Evolutionary conservation across 148 eudicot genomes (phyloP).

Genomic region (Persicaria maculosa): DNA sequence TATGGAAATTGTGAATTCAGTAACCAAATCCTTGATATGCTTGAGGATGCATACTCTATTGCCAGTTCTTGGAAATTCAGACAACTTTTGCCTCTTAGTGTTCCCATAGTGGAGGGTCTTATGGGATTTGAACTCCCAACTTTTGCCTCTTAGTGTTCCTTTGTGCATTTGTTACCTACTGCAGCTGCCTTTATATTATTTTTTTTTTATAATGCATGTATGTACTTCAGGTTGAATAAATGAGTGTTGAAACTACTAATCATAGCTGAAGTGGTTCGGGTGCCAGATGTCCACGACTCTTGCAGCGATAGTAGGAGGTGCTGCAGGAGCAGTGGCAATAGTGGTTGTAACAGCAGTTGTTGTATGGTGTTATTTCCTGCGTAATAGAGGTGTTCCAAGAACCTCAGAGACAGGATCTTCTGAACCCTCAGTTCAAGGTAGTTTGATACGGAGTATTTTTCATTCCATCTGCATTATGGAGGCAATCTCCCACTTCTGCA

Average conservation of each 20-base stretch:
- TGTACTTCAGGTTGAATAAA: constrained; percentile 39
- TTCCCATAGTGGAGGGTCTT: neutral
- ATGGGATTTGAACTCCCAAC: neutral
- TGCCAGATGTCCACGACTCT: constrained; percentile 84
- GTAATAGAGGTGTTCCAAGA: constrained; percentile 44
- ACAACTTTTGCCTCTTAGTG: neutral
- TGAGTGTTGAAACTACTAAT: constrained; percentile 22
- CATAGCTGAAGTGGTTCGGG: constrained; percentile 42
- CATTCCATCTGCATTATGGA: constrained; percentile 1
- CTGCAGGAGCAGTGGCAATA: constrained; percentile 97
- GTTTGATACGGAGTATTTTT: constrained; percentile 14
- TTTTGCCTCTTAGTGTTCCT: neutral
- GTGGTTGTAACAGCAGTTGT: constrained; percentile 40
- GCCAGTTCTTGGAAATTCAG: neutral
- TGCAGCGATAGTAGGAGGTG: constrained; percentile 91
- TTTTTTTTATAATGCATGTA: neutral
- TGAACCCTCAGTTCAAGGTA: constrained; percentile 81
- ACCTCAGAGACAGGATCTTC: constrained; percentile 94
- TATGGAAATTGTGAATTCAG: neutral
- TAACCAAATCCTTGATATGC: neutral
- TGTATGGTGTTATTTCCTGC: constrained; percentile 57
- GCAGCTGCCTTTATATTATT: neutral
- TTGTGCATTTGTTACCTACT: constrained; percentile 1
- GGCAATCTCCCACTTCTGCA: neutral
- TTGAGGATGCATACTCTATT: constrained; percentile 5